Evolutionary conservation across 306 rosid species (phyloP), one percentile per base, ranked within the genome.

Genomic region (Heteromeles arbutifolia): DNA sequence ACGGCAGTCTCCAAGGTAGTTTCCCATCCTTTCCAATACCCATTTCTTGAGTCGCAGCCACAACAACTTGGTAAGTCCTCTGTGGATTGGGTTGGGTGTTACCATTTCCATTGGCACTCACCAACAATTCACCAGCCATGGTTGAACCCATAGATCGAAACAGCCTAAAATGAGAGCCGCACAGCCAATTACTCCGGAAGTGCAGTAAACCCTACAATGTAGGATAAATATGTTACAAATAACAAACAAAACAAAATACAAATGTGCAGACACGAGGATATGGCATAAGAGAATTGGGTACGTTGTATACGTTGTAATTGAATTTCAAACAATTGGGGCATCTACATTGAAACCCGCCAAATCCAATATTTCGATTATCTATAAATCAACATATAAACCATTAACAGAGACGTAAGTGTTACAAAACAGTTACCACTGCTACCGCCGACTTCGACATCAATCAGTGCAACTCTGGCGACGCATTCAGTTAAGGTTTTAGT

Each of bases 21-120:
- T 89, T 82, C 56, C 98, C 99, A 83, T 90, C 91, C 83, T 85
- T 92, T 13, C 96, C 93, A 80, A 96, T 96, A 22, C 99, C 99
- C 97, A 86, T 83, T 48, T 86, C 91, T 69, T 65, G 84, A 32
- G 98, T 92, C 11, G 97, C 93, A 82, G 93, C 91, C 75, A 90
- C 97, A 24, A 96, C 93, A 70, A 87, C 96, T 88, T 96, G 97
- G 86, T 89, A 92, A 54, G 91, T 88, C 88, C 99, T 92, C 83
- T 45, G 93, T 3, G 87, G 98, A 78, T 69, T 74, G 34, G 84
- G 84, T 45, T 75, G 87, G n/a, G 84, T 52, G 65, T 74, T 85
- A 14, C 45, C 85, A 81, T 73, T 92, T 43, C 93, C 96, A 59
- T 89, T 85, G n/a, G 81, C 19, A 62, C 67, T 78, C 21, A 73